Evolutionary conservation across 495 filamentous ascomycete species (phyloP), one percentile per base, ranked within the genome.

Genomic region (Penicillium nucicola): DNA sequence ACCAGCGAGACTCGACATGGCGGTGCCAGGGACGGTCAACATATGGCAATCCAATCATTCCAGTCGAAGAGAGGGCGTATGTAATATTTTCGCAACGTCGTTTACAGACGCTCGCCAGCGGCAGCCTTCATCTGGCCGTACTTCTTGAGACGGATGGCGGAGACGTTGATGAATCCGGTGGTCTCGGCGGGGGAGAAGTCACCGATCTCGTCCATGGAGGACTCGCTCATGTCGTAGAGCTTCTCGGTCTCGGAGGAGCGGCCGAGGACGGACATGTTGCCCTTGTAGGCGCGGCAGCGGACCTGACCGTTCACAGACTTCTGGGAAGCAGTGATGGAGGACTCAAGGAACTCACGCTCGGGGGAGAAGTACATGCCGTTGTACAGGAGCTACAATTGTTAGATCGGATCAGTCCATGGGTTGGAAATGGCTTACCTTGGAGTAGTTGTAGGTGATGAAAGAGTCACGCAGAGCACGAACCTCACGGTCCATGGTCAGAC

Each of bases 71-170:
- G 17, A 50, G 45, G 25, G 42, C 25, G 25, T 20, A 25, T 52
- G 41, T 22, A 35, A 22, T 22, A 36, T 30, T 8, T 15, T 23
- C 25, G 14, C 14, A 7, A 42, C 35, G 42, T 8, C 32, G 34
- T 58, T 62, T 60, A 65, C 53, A 65, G 18, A 20, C 39, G 44
- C 70, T 78, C 73, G 49, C 85, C 86, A 43, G 81, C 76, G 60
- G 78, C 81, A 40, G 69, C 74, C 83, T 88, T 89, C 61, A 74
- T 74, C 57, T 76, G 74, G 42, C 89, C 90, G 60, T 88, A 95
- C 80, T 95, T 96, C 84, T 93, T 90, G 45, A 96, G 77, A 48
- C 92, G 81, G 69, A 95, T 95, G 39, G 86, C 85, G 60, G 89
- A 78, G 49, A 95, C 86, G 48, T 68, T 79, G 63, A 95, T 92